These are phyloP conservation scores for Rhodotorula kratochvilovae DNA, from an alignment of 768 basidiomycete species.

Conservation along the genomic window DNA sequence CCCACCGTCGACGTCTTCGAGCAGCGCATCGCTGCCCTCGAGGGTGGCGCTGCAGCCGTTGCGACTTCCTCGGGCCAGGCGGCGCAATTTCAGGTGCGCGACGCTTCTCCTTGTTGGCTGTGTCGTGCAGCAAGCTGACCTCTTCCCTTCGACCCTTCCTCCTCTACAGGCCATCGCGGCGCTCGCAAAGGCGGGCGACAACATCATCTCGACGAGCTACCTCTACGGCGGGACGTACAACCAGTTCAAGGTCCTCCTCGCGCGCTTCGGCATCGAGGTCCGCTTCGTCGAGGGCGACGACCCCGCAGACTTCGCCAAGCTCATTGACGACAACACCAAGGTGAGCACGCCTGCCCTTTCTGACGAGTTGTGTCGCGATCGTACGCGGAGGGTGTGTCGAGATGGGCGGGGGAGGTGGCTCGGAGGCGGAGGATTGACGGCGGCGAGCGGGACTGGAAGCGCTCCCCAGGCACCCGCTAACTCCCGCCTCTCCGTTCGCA, in stretches of 20 bases:
- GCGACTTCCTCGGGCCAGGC: slow-evolving; percentile 67
- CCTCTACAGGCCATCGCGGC: slow-evolving; percentile 54
- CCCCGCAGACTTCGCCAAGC: slow-evolving; percentile 60
- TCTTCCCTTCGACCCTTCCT: too few relatives aligned
- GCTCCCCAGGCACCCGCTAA: too few relatives aligned
- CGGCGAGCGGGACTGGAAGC: too few relatives aligned
- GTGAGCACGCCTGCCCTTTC: too few relatives aligned
- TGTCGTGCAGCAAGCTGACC: too few relatives aligned
- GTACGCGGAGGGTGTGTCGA: too few relatives aligned
- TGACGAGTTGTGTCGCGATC: too few relatives aligned
- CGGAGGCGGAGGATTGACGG: too few relatives aligned
- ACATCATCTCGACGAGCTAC: slow-evolving; percentile 67
- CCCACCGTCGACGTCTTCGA: slow-evolving; percentile 62
- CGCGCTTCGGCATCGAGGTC: slow-evolving; percentile 49
- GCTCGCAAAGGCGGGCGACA: slow-evolving; percentile 58
- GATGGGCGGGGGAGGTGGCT: too few relatives aligned
- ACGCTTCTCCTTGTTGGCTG: too few relatives aligned
- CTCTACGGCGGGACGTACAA: slow-evolving; percentile 59
- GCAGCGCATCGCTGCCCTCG: slow-evolving; percentile 70
- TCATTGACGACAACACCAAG: slow-evolving; percentile 70
- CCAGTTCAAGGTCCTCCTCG: slow-evolving; percentile 30
- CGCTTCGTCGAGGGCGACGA: slow-evolving; percentile 61
- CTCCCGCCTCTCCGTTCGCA: too few relatives aligned
- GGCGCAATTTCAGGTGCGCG: slow-evolving; percentile 60
- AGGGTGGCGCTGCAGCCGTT: slow-evolving; percentile 71